phyloP scores from a whole-genome alignment of 208 protist genomes.

The Crithidia expoeki region DNA sequence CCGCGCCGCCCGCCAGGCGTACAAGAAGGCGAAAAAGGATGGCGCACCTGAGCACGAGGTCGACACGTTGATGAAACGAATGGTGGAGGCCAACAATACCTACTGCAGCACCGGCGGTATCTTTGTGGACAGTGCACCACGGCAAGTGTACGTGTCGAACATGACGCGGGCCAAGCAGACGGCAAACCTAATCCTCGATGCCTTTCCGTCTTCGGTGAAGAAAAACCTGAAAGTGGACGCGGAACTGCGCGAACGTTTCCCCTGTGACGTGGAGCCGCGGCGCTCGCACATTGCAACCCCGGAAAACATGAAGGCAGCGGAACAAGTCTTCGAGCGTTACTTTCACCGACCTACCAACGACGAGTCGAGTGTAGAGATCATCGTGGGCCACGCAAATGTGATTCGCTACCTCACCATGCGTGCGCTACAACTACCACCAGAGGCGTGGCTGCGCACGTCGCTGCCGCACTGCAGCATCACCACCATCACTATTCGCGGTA shows the following conservation, averaged over 20 bases:
- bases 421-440: slow-evolving; percentile 80
- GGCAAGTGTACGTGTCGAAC: slow-evolving; percentile 58
- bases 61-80: slow-evolving; percentile 12
- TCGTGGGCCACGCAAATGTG: slow-evolving; percentile 86
- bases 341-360: slow-evolving; percentile 57
- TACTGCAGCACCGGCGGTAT: slow-evolving; percentile 29
- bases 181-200: slow-evolving; percentile 48
- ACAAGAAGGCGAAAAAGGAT: slow-evolving; percentile 19
- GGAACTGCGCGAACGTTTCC: slow-evolving; percentile 59
- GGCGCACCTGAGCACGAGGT: slow-evolving; percentile 14
- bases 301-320: slow-evolving; percentile 47
- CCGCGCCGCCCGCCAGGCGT: slow-evolving; percentile 2
- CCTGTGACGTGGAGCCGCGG: slow-evolving; percentile 58
- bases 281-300: slow-evolving; percentile 24
- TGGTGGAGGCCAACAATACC: slow-evolving; percentile 13
- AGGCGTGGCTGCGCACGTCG: slow-evolving; percentile 80
- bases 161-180: slow-evolving; percentile 74
- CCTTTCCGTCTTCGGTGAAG: slow-evolving; percentile 34
- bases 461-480: slow-evolving; percentile 79
- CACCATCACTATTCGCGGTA: slow-evolving; percentile 54
- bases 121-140: slow-evolving; percentile 34
- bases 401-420: slow-evolving; percentile 89
- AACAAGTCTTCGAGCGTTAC: slow-evolving; percentile 67
- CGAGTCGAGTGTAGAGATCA: slow-evolving; percentile 55
- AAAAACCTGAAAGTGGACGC: slow-evolving; percentile 42